Base-by-base conservation (phyloP, 495 filamentous ascomycete species). In the Friedmanniomyces endolithicus region DNA sequence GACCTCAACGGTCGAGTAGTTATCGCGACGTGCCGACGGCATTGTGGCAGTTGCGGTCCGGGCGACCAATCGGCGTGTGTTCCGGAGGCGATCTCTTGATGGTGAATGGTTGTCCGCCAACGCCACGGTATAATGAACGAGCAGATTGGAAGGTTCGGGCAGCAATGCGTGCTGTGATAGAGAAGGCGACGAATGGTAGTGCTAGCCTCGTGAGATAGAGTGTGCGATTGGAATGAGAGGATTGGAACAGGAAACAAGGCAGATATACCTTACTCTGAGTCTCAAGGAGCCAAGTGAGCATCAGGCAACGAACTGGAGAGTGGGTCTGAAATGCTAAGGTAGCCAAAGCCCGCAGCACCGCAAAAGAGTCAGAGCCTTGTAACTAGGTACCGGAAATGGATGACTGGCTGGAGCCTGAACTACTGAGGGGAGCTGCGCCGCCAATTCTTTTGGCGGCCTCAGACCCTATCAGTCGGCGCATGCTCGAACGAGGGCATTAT, bases 161-260 rank as follows among this genome's bases (percentile, higher is more conserved):
- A 49, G 34, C 19, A 47, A 39, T 22, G 35, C 31, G 24, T 45
- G 33, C 33, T 41, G 9, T 41, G 23, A 16, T 39, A 39, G 27
- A 48, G 12, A 24, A 58, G 55, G 48, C 55, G 50, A 24, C 55
- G 55, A 58, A 53, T 58, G 48, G 48, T n/a, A 52, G 54, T 34
- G n/a, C 19, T 43, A 45, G 47, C 29, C 19, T 39, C 8, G n/a
- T 55, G 45, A 22, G 31, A 24, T 33, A 33, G 16, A 48, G 53
- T 34, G 45, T 55, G 53, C 29, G 25, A 57, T 50, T 50, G 48
- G 35, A 44, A 44, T 31, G 16, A 24, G 22, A 27, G 23, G 19
- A 19, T 7, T 20, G 20, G 37, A 25, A 8, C 14, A 49, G 33
- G 52, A 48, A 55, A 14, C 39, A 48, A 55, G 44, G 31, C 27